A percentile compares a stretch with the other conserved stretches of the same genome.
Conservation (phyloP, 2,329 filamentous ascomycete species). For the Colletotrichum trifolii region DNA sequence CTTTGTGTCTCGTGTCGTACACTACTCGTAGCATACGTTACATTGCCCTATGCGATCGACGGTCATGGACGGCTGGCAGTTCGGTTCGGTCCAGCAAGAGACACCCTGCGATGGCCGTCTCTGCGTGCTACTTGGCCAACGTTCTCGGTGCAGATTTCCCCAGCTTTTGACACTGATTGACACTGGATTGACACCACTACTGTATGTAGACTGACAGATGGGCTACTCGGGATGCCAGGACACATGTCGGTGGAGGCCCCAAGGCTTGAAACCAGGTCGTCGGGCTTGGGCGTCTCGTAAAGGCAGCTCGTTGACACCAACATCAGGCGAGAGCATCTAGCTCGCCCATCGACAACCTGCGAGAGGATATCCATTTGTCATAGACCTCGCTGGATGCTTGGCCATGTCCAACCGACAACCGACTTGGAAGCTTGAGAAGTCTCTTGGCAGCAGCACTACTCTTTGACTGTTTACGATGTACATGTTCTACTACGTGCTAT, state of each 20-base stretch:
- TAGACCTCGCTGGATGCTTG: not conserved
- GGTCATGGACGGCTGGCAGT: not conserved
- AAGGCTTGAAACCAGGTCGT: not conserved
- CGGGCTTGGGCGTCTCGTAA: slow-evolving; percentile 15
- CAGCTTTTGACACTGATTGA: not conserved
- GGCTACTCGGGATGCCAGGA: no score
- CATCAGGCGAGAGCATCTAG: not conserved
- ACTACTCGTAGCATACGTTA: slow-evolving; percentile 13
- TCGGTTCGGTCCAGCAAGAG: not conserved
- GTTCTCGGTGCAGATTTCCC: not conserved
- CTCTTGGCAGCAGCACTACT: no score
- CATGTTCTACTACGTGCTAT: no score
- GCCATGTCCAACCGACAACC: slow-evolving; percentile 16
- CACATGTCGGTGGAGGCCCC: not conserved
- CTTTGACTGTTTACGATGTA: no score
- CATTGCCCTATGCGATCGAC: slow-evolving; percentile 1
- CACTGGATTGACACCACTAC: not conserved
- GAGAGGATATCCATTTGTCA: slow-evolving; percentile 20
- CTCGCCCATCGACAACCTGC: not conserved
- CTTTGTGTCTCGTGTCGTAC: slow-evolving; percentile 24
- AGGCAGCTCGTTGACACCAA: not conserved
- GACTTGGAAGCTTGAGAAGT: not conserved
- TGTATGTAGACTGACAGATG: no score
- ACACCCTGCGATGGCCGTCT: slow-evolving; percentile 7
- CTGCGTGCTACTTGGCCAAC: no score